These are phyloP conservation scores for Starmera caribaea DNA, from an alignment of 805 yeast genomes.

Conservation along the genomic window DNA sequence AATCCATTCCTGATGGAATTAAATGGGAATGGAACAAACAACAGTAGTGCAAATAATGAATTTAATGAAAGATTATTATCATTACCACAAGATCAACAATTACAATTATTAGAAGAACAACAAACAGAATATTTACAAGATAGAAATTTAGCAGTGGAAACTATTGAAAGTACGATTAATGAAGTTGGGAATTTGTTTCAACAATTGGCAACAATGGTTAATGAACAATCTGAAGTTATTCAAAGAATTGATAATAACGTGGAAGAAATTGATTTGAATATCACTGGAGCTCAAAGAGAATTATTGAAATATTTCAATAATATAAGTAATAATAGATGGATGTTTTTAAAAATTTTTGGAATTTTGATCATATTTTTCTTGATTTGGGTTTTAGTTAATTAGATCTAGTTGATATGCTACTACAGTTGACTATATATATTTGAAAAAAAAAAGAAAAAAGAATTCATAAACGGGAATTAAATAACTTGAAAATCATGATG, in stretches of 20 bases:
- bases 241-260: conserved; percentile 94
- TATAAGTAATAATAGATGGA: conserved; percentile 86
- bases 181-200: conserved; percentile 93
- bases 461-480: too few species aligned
- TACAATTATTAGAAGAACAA: conserved; percentile 79
- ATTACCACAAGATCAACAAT: conserved; percentile 80
- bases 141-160: conserved; percentile 84
- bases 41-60: too few species aligned
- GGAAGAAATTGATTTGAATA: conserved; percentile 84
- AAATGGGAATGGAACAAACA: too few species aligned
- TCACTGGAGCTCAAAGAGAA: conserved; percentile 91
- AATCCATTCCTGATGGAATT: conserved; percentile 29
- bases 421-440: too few species aligned
- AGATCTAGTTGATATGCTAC: too few species aligned
- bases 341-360: conserved; percentile 83
- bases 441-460: too few species aligned
- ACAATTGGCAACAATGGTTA: conserved; percentile 95
- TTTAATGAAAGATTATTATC: conserved; percentile 32
- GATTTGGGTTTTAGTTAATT: conserved; percentile 72
- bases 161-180: conserved; percentile 93
- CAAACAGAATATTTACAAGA: conserved; percentile 66
- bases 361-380: conserved; percentile 69
- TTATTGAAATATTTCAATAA: conserved; percentile 80
- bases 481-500: too few species aligned
- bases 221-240: conserved; percentile 93